Base-by-base conservation (phyloP, 2,329 filamentous ascomycete species). In the Biscogniauxia marginata region DNA sequence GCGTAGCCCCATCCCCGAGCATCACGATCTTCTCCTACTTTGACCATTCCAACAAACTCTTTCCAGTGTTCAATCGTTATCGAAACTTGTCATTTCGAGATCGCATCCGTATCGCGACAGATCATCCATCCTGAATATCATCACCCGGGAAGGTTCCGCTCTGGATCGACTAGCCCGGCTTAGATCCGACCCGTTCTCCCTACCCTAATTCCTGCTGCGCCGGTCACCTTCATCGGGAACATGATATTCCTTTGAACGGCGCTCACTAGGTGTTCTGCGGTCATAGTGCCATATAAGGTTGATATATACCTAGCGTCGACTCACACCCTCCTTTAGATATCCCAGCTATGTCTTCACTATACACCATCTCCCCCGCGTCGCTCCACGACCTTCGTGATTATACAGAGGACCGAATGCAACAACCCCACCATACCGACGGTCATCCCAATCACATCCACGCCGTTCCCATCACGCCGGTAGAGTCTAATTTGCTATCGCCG, bases 301-400 rank as follows among this genome's bases (percentile, higher is more conserved):
- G 65, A 63, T 72, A 75, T 74, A 75, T 75, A 74, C 69, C 44
- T 64, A 59, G 50, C 64, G 64, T 56, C 59, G 52, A 56, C 55
- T 60, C 61, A 39, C 61, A 64, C 60, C 54, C 61, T 60, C 62
- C 64, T 62, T 62, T 57, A 60, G 50, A 47, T 57, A 52, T 49
- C 61, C 63, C 65, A 68, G 67, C 64, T 67, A 79, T 80, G 77
- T 72, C 77, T 71, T 77, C 75, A 50, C 71, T 73, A 63, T 77
- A 74, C 65, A 74, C 73, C 57, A 67, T 75, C 61, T 71, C 73
- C 59, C 73, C 73, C 59, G 68, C 73, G 56, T 74, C 72, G 63
- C 70, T 77, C 63, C 68, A 73, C 63, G 71, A 75, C 64, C 67
- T 71, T 55, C 66, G 66, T 59, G 69, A 66, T 53, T 62, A 63